These are phyloP conservation scores for Lentithecium fluviatile DNA, from an alignment of 495 filamentous ascomycete species.

Conservation along the genomic window DNA sequence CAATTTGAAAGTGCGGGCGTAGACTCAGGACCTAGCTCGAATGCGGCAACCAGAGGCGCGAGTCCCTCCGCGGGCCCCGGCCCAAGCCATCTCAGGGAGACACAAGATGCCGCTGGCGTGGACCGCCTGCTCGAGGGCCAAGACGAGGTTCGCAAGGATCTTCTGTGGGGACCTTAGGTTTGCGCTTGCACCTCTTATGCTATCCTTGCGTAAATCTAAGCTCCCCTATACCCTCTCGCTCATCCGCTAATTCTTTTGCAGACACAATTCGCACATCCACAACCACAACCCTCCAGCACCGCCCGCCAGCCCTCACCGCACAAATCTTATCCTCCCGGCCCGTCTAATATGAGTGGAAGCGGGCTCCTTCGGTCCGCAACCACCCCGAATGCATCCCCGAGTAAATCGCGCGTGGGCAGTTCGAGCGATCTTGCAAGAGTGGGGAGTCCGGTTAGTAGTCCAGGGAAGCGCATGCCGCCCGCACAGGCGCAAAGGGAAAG, in stretches of 20 bases:
- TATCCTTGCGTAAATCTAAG: conserved; percentile 11
- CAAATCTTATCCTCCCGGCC: conserved; percentile 1
- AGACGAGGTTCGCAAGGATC: conserved; percentile 46
- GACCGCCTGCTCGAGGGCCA: conserved; percentile 17
- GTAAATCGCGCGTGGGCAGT: conserved; percentile 12
- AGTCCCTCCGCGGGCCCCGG: conserved; percentile 22
- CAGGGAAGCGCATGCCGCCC: conserved; percentile 24
- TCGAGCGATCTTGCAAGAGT: not conserved
- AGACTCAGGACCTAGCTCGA: conserved; percentile 16
- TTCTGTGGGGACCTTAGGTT: conserved; percentile 43
- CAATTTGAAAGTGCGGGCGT: too few species aligned
- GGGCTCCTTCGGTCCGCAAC: conserved; percentile 3
- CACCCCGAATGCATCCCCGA: conserved; percentile 8
- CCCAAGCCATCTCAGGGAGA: conserved; percentile 27
- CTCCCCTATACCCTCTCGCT: conserved; percentile 7
- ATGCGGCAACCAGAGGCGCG: conserved; percentile 13
- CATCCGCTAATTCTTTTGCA: too few species aligned
- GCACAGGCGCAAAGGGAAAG: conserved; percentile 5
- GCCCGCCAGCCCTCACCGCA: conserved; percentile 6
- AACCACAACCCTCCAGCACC: not conserved
- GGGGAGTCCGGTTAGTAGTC: conserved; percentile 21
- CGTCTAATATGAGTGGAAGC: conserved; percentile 4
- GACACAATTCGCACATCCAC: too few species aligned
- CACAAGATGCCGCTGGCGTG: conserved; percentile 2
- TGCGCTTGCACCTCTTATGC: too few species aligned